Percentiles rank a stretch among this genome's conserved stretches.
Evolutionary conservation across 345 rosid species (phyloP).

Genomic region (Euphorbia peplus): DNA sequence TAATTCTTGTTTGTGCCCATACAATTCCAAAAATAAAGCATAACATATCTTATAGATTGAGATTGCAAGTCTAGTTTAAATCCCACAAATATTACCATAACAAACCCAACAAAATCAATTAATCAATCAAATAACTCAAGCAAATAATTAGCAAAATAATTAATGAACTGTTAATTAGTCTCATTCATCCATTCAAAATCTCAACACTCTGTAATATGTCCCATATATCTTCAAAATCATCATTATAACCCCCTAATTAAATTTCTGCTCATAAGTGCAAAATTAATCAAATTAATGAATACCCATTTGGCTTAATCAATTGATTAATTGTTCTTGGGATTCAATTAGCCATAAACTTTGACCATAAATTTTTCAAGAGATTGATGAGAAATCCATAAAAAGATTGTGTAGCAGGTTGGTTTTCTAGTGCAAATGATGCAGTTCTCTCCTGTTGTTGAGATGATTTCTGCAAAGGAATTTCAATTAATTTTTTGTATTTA

Average conservation of each 20-base stretch:
- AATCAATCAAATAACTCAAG: background rate
- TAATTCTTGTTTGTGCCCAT: conserved; percentile 10
- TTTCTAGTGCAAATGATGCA: conserved; percentile 21
- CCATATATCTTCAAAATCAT: background rate
- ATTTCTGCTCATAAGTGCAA: no score
- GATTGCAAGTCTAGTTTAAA: background rate
- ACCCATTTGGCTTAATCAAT: no score
- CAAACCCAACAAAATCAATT: background rate
- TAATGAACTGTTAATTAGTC: no score
- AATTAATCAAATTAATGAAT: no score
- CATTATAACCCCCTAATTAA: background rate
- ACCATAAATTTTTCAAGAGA: conserved; percentile 46
- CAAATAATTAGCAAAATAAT: background rate
- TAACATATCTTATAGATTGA: background rate
- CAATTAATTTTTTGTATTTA: background rate
- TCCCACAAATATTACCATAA: background rate
- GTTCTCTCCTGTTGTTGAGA: conserved; percentile 16
- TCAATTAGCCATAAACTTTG: conserved; percentile 27
- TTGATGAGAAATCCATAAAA: conserved; percentile 27
- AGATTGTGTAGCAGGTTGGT: conserved; percentile 24
- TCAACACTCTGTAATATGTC: no score
- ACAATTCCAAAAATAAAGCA: background rate
- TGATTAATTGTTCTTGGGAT: conserved; percentile 5
- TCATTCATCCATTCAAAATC: no score
- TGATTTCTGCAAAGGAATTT: conserved; percentile 35